Conservation (phyloP, 805 yeast species). For the Candida sanyiensis region DNA sequence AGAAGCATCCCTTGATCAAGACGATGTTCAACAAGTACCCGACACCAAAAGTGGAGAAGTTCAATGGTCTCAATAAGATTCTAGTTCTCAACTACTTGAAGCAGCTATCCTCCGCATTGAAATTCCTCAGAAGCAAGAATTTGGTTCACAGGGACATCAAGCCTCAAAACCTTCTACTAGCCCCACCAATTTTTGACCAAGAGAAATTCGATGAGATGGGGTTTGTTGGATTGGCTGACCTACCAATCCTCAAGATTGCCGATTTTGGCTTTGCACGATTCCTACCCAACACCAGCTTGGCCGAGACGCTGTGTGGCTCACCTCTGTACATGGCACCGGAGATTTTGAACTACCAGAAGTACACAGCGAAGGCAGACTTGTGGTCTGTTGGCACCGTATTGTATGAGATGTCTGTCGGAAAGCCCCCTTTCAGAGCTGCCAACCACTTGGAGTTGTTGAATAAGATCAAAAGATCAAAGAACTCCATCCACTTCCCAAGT, state of each 20-base stretch:
- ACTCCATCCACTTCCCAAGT: conserved; percentile 71
- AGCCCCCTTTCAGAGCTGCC: conserved; percentile 90
- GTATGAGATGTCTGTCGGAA: conserved; percentile 94
- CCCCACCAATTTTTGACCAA: conserved; percentile 72
- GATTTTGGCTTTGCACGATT: conserved; percentile 97
- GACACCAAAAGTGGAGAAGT: conserved; percentile 53
- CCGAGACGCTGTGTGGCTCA: conserved; percentile 96
- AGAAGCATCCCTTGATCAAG: conserved; percentile 72
- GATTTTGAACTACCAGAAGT: conserved; percentile 86
- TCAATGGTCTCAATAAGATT: conserved; percentile 74
- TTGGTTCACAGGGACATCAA: conserved; percentile 93
- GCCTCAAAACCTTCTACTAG: conserved; percentile 80
- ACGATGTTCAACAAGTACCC: conserved; percentile 79
- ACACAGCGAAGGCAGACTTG: conserved; percentile 93
- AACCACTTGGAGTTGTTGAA: conserved; percentile 87
- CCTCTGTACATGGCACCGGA: conserved; percentile 99
- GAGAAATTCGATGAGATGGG: conserved; percentile 46
- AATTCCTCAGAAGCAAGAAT: conserved; percentile 74
- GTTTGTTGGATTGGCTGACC: conserved; percentile 76
- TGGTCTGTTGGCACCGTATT: conserved; percentile 98
- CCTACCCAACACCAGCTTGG: conserved; percentile 87
- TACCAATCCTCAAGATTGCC: conserved; percentile 89
- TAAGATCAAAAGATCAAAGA: conserved; percentile 78
- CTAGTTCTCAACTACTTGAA: conserved; percentile 79
- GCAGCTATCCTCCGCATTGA: conserved; percentile 79